Evolutionary conservation across 2,329 filamentous ascomycete genomes (phyloP).

Genomic region (Stagonosporopsis rhizophila): DNA sequence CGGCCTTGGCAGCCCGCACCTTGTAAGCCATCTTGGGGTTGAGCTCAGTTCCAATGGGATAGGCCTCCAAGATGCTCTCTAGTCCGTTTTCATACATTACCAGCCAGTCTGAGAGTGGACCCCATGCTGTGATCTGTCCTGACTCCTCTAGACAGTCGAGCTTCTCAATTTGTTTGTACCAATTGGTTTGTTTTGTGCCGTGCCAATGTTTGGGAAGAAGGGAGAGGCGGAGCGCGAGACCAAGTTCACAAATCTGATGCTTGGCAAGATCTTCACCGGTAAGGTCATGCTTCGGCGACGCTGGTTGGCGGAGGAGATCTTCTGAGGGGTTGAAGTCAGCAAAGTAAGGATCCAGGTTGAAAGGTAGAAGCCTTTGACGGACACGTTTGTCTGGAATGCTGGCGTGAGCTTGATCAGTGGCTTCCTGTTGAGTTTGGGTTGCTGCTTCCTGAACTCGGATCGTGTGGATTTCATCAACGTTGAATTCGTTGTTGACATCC

Average conservation of each 20-base stretch:
- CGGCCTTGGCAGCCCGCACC: background rate
- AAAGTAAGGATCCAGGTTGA: background rate
- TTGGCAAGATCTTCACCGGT: background rate
- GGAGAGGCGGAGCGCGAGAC: background rate
- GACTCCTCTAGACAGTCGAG: background rate
- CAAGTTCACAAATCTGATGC: background rate
- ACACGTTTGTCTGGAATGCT: background rate
- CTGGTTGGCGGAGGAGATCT: slow-evolving; percentile 1
- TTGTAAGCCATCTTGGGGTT: background rate
- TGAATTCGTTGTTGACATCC: background rate
- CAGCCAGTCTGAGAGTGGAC: slow-evolving; percentile 1
- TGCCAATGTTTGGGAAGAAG: background rate
- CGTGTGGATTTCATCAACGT: background rate
- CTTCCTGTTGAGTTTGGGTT: background rate
- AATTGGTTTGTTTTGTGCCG: background rate
- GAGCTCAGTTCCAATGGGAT: background rate
- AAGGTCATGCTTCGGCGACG: background rate
- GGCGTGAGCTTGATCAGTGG: background rate
- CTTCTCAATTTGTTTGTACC: background rate
- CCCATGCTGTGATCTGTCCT: background rate
- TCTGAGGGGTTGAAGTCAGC: background rate
- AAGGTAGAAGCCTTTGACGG: background rate
- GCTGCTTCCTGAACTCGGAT: background rate
- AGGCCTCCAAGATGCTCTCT: background rate
- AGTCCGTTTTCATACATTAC: background rate